phyloP scores from a whole-genome alignment of 2,329 filamentous ascomycete species.

The Trematosphaeria pertusa region DNA sequence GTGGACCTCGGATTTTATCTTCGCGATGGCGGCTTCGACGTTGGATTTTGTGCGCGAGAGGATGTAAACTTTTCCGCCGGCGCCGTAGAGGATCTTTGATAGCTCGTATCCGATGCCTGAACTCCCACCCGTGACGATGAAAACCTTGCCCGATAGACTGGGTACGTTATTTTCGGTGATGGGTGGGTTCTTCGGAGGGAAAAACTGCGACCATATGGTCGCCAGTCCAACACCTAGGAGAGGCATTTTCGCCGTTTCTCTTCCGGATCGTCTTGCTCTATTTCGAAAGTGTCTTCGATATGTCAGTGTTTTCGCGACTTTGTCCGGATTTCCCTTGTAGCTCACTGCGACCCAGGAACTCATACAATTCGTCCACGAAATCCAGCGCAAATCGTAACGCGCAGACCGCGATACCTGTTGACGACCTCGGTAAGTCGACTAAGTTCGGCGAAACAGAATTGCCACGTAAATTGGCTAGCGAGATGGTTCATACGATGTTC shows the following conservation, averaged over 20 bases:
- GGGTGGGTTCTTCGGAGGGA: not conserved
- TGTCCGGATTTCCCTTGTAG: not conserved
- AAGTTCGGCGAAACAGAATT: too few relatives aligned
- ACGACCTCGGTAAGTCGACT: not conserved
- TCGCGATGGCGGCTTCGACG: conserved; percentile 52
- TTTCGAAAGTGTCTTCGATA: not conserved
- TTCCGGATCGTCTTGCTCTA: not conserved
- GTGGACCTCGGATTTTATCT: conserved; percentile 49
- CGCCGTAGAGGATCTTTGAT: conserved; percentile 60
- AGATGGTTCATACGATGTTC: not conserved
- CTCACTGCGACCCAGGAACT: not conserved
- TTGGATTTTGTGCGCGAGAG: conserved; percentile 57
- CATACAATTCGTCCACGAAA: not conserved
- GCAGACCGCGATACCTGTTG: not conserved
- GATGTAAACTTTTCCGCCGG: conserved; percentile 61
- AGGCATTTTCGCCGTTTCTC: not conserved
- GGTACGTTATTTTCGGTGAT: conserved; percentile 42
- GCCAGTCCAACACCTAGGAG: not conserved
- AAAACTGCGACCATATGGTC: conserved; percentile 1
- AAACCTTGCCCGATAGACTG: conserved; percentile 16
- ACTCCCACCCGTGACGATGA: conserved; percentile 28
- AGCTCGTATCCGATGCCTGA: conserved; percentile 59
- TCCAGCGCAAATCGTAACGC: too few relatives aligned
- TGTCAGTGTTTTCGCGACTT: not conserved
- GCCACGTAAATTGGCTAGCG: not conserved